These are phyloP conservation scores for Rubia yunnanensis DNA, from an alignment of 257 asterid genomes.

Conservation along the genomic window DNA sequence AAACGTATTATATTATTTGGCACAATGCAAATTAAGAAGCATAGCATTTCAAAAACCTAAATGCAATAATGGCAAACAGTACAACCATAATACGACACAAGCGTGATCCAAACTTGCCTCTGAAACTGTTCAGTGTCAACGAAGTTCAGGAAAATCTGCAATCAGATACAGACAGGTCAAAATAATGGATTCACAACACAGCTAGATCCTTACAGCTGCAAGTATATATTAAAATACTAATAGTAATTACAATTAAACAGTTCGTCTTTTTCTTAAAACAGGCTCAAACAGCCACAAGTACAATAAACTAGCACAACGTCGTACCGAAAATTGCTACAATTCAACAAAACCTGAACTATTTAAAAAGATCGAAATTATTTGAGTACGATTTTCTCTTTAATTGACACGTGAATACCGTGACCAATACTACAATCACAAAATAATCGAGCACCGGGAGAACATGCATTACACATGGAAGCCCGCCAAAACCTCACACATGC, in stretches of 20 bases:
- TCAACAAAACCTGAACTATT: neutral
- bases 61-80: neutral
- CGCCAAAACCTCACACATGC: neutral
- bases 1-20: neutral
- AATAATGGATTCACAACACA: neutral
- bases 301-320: neutral
- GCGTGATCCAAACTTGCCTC: constrained; percentile 39
- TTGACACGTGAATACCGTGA: neutral
- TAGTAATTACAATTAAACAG: neutral
- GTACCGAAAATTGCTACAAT: neutral
- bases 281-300: neutral
- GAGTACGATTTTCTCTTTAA: neutral
- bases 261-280: no score
- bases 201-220: neutral
- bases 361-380: neutral
- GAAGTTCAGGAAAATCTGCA: constrained; percentile 68
- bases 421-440: neutral
- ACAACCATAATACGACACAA: neutral
- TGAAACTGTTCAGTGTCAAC: constrained; percentile 94
- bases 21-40: neutral
- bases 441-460: neutral
- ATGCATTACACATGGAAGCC: neutral
- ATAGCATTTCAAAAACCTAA: neutral
- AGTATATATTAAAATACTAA: neutral
- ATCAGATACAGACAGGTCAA: constrained; percentile 12